phyloP scores from a whole-genome alignment of 2,329 filamentous ascomycete species.

The Apiospora saccharicola region DNA sequence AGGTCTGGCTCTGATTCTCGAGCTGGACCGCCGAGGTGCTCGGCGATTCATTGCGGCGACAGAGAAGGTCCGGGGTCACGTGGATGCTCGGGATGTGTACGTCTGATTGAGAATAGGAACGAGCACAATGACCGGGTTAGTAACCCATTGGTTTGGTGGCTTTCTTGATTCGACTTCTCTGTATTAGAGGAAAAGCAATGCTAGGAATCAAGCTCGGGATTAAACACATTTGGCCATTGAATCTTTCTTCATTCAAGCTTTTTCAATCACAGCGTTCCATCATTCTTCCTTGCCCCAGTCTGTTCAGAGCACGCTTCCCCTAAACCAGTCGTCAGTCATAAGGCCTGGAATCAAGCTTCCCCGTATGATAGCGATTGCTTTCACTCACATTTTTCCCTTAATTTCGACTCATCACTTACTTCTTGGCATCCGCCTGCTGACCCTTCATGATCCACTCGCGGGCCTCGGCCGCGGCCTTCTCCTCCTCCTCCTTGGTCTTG shows the following conservation, averaged over 20 bases:
- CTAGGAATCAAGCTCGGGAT: neutral
- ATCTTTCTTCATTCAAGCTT: too few species aligned
- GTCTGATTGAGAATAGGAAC: neutral
- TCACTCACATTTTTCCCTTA: neutral
- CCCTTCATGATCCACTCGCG: conserved; percentile 71
- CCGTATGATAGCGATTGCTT: neutral
- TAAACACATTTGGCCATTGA: neutral
- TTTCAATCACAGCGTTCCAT: neutral
- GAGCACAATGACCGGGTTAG: too few species aligned
- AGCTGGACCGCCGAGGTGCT: neutral
- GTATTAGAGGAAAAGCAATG: neutral
- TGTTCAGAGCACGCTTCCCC: neutral
- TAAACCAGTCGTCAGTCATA: neutral
- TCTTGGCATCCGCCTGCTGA: conserved; percentile 71
- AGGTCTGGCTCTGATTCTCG: neutral
- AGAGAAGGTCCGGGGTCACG: neutral
- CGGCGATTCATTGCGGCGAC: neutral
- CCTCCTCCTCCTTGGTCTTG: conserved; percentile 68
- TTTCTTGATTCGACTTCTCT: neutral
- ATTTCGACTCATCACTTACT: conserved; percentile 27
- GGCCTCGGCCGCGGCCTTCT: conserved; percentile 59
- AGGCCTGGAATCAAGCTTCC: neutral
- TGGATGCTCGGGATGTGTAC: neutral
- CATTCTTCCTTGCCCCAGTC: neutral
- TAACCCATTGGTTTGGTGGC: neutral